Evolutionary conservation across 2,329 filamentous ascomycete species (phyloP).

Genomic region (Fonsecaea multimorphosa): DNA sequence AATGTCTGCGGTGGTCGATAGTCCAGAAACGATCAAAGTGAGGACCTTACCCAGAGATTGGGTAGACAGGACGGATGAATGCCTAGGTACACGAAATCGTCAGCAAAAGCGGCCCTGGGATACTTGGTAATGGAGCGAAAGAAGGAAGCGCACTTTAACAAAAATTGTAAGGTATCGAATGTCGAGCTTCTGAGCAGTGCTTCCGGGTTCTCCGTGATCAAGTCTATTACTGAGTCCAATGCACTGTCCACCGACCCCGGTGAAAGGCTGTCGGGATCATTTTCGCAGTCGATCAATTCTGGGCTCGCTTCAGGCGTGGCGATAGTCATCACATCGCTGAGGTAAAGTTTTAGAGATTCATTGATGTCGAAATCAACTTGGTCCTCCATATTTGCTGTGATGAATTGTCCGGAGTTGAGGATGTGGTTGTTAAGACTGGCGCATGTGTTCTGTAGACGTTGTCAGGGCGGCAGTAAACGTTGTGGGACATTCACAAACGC

Average conservation of each 20-base stretch:
- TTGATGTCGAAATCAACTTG: conserved; percentile 89
- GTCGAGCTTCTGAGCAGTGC: conserved; percentile 76
- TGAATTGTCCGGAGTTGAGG: background rate
- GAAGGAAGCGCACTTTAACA: conserved; percentile 86
- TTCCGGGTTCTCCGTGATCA: conserved; percentile 89
- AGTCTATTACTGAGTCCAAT: conserved; percentile 89
- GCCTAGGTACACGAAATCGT: conserved; percentile 72
- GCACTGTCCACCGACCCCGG: conserved; percentile 80
- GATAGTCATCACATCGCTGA: conserved; percentile 86
- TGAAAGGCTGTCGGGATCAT: conserved; percentile 83
- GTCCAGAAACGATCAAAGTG: conserved; percentile 83
- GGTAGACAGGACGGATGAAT: conserved; percentile 76
- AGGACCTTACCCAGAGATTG: conserved; percentile 90
- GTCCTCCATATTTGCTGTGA: conserved; percentile 60
- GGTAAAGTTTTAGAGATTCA: conserved; percentile 93
- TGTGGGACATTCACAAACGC: conserved; percentile 4
- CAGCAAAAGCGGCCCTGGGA: conserved; percentile 61
- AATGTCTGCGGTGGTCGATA: conserved; percentile 83
- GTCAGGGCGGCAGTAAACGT: background rate
- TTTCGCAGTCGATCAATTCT: conserved; percentile 87
- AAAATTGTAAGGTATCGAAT: conserved; percentile 92
- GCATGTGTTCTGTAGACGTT: conserved; percentile 7
- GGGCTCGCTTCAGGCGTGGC: conserved; percentile 84
- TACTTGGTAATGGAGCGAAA: conserved; percentile 22
- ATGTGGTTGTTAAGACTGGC: background rate